A percentile compares a stretch with the other conserved stretches of the same genome.
Conservation (phyloP, 352 stramenopile genomes). For the Phytophthora tentaculata region DNA sequence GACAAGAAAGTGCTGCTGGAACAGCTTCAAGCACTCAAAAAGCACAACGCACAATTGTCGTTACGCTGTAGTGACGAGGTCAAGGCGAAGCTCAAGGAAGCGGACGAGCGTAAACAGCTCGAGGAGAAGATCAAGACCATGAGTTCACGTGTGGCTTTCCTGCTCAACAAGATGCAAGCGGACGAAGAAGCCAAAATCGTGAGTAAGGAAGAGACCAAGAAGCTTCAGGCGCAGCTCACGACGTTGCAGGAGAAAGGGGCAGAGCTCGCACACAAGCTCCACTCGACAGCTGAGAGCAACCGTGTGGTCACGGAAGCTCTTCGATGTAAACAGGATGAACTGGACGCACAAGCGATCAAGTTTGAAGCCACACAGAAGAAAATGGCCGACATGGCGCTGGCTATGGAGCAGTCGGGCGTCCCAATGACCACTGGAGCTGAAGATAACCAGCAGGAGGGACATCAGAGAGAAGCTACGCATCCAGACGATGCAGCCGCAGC, state of each 20-base stretch:
- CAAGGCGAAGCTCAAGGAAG: conserved; percentile 93
- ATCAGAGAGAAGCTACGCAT: conserved; percentile 40
- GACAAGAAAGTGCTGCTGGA: conserved; percentile 95
- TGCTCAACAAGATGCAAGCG: conserved; percentile 97
- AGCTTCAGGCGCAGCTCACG: conserved; percentile 92
- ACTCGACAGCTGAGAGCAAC: conserved; percentile 92
- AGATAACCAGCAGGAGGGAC: conserved; percentile 31
- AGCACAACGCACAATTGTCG: conserved; percentile 94
- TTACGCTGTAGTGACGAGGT: conserved; percentile 93
- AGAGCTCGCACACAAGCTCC: conserved; percentile 91
- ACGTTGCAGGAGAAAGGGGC: conserved; percentile 88
- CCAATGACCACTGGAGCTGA: conserved; percentile 29
- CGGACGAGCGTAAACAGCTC: conserved; percentile 91
- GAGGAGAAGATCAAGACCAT: conserved; percentile 95
- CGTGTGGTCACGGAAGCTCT: conserved; percentile 93
- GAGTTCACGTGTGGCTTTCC: conserved; percentile 92
- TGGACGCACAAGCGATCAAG: conserved; percentile 87
- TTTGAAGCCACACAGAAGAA: conserved; percentile 84
- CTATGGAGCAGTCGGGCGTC: conserved; percentile 62
- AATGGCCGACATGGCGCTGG: conserved; percentile 58
- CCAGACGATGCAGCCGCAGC: conserved; percentile 67
- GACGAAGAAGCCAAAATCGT: conserved; percentile 95
- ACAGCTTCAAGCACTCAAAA: conserved; percentile 95
- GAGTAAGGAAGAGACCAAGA: conserved; percentile 94
- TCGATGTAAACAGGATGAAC: conserved; percentile 88